Evolutionary conservation across 495 filamentous ascomycete genomes (phyloP), one percentile per base, ranked within the genome.

Genomic region (Aspergillus saccharolyticus): DNA sequence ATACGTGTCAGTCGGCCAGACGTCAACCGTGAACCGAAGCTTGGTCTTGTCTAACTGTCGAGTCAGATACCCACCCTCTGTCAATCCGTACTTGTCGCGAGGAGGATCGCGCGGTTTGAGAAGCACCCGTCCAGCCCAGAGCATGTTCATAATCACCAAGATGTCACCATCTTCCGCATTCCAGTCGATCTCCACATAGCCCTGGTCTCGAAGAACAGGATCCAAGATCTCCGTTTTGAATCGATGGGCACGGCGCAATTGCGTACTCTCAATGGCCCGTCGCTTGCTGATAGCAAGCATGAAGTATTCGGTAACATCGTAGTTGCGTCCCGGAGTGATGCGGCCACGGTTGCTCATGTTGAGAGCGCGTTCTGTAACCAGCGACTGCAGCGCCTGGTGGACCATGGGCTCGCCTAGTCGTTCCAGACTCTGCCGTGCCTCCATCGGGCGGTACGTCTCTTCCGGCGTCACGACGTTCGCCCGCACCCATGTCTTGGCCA

Each of bases 1-100:
- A 63, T 91, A 96, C 1, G 57, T 66, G 2, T 81, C 83, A n/a
- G 66, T 59, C 0, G 87, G 86, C 6, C 66, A 62, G 19, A 89
- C 63, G 9, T 84, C 79, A 21, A 92, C 67, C 3, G 79, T 66
- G 67, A 91, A 94, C 59, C 80, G 67, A 2, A 86, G 74, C 14
- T 79, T 77, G 42, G 76, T 70, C 57, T 85, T 89, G 49, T 90
- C 84, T 66, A 91, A 88, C 51, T 82, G 78, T 18, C 85, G 73
- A 0, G 85, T 87, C 54, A 86, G 78, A 66, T 96, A 95, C 73
- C 84, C 80, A 3, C 83, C 85, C 47, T 89, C 83, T 25, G 67
- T 76, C 15, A 91, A 81, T 22, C 91, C 91, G 70, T 86, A 89
- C 55, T 84, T 83, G 55, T 88, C 82, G 49, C 81, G 72, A 0